phyloP scores from a whole-genome alignment of 257 asterid species.

The Lavandula angustifolia region DNA sequence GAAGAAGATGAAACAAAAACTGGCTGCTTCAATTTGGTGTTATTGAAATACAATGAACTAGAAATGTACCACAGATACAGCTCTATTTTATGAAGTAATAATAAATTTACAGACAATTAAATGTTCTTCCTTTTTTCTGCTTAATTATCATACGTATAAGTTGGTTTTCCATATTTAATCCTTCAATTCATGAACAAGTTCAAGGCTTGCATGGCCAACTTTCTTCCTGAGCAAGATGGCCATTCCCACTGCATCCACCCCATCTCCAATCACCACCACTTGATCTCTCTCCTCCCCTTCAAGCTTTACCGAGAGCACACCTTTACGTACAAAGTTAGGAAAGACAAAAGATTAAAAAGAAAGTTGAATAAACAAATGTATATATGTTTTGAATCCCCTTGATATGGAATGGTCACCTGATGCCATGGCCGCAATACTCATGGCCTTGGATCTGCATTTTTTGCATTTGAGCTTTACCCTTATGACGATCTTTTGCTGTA shows the following conservation, averaged over 20 bases:
- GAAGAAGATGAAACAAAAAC: no score
- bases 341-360: no score
- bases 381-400: background rate
- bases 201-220: slow-evolving; percentile 51
- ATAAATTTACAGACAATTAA: no score
- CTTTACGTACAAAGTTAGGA: slow-evolving; percentile 17
- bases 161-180: background rate
- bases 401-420: slow-evolving; percentile 36
- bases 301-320: slow-evolving; percentile 44
- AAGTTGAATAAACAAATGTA: background rate
- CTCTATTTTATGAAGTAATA: no score
- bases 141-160: no score
- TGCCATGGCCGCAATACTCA: slow-evolving; percentile 53
- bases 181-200: slow-evolving; percentile 34
- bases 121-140: no score
- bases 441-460: slow-evolving; percentile 48
- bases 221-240: slow-evolving; percentile 48
- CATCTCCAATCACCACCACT: slow-evolving; percentile 50
- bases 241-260: slow-evolving; percentile 45
- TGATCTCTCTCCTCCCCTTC: slow-evolving; percentile 41
- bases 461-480: slow-evolving; percentile 39
- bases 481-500: slow-evolving; percentile 43
- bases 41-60: no score
- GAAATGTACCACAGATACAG: no score
- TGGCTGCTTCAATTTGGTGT: no score